Evolutionary conservation across 495 filamentous ascomycete species (phyloP), one percentile per base, ranked within the genome.

Genomic region (Lasiosphaeriaceae sp.): DNA sequence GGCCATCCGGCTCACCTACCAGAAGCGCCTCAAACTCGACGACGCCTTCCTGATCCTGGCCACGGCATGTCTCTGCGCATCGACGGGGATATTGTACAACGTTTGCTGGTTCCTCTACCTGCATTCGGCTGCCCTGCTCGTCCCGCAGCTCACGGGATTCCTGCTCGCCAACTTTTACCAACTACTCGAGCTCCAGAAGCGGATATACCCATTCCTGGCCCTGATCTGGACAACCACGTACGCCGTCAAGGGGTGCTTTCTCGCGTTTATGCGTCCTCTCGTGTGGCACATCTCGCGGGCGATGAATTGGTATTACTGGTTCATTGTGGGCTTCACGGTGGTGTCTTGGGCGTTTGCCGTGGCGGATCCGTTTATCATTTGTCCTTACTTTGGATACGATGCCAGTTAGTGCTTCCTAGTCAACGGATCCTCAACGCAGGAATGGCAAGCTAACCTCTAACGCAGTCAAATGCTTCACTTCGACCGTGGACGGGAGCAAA

Each of bases 11-110:
- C 48, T 64, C 0, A 64, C 9, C n/a, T 60, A 60, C 19, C 57
- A 57, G 34, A 57, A 53, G 52, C 41, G 44, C 1, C 50, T 60
- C 41, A 34, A 20, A 11, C 48, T 60, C 14, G 61, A 64, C 46
- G 57, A 64, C 11, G 54, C 41, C n/a, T 57, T 64, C 37, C 16
- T 64, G 21, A 49, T 64, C 43, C 19, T 60, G 14, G 61, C 57
- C 12, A 49, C 54, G 6, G 52, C 53, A 12, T 47, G 34, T 35
- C 47, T 62, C 16, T 49, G 47, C 2, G 55, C 47, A 12, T 50
- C 60, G 4, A 62, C 59, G 0, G 59, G 59, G 1, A 53, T 62
- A 17, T 2, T 62, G 2, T 57, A 58, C 45, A 6, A 50, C 41
- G 58, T 58, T 22, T 58, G 55, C 20, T 52, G 58, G 43, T 52